Percentiles rank a stretch among this genome's conserved stretches.
These are phyloP conservation scores for Rhynchospora tenuis DNA, from an alignment of 176 grass and related monocot species.

Conservation along the genomic window DNA sequence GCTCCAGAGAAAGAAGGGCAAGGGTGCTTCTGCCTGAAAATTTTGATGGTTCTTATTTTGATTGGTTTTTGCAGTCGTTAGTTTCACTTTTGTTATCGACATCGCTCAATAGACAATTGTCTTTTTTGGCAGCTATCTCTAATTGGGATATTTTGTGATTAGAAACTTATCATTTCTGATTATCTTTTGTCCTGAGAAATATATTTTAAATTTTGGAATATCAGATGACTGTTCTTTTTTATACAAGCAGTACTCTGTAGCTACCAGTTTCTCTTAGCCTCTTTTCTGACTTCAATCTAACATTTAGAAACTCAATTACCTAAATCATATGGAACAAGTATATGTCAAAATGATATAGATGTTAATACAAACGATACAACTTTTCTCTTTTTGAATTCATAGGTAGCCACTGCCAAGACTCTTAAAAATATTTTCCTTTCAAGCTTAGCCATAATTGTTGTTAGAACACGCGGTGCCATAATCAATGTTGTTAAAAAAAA, in stretches of 20 bases:
- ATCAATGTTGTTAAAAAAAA: background rate
- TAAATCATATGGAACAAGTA: background rate
- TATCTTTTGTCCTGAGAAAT: background rate
- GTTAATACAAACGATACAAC: too few species aligned
- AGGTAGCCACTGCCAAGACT: too few species aligned
- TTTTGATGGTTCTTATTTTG: background rate
- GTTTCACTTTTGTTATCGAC: background rate
- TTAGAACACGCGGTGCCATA: background rate
- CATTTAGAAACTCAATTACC: background rate
- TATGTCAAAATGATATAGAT: background rate
- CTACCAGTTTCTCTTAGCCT: background rate
- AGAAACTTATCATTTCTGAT: background rate
- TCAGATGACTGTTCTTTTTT: background rate
- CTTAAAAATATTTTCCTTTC: background rate
- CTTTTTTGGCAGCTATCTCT: background rate
- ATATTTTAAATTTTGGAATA: background rate
- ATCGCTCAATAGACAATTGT: background rate
- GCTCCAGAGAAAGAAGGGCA: slow-evolving; percentile 27
- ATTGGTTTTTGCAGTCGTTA: background rate
- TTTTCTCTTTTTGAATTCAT: too few species aligned
- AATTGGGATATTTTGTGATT: background rate
- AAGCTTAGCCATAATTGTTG: background rate
- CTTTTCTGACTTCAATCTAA: background rate
- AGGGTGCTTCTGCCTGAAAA: slow-evolving; percentile 14
- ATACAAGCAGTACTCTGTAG: background rate